phyloP scores from a whole-genome alignment of 2,329 filamentous ascomycete genomes.

The Hymenoscyphus fructigenus region DNA sequence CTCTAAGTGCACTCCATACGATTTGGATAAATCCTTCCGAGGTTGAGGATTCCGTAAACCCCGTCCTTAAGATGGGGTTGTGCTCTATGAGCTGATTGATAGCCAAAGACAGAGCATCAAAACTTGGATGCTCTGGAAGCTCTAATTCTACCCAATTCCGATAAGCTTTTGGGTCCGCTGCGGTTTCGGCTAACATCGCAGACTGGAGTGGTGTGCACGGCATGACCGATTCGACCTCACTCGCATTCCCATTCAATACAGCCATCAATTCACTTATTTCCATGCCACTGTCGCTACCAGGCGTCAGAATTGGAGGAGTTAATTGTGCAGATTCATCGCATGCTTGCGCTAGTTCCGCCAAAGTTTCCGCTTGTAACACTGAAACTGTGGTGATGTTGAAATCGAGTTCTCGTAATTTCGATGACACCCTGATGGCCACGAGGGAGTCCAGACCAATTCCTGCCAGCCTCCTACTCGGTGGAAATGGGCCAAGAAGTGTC shows the following conservation, averaged over 20 bases:
- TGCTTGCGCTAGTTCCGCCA: conserved; percentile 40
- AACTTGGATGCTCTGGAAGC: conserved; percentile 35
- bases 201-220: conserved; percentile 73
- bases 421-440: conserved; percentile 61
- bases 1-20: conserved; percentile 55
- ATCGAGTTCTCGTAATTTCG: conserved; percentile 57
- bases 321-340: conserved; percentile 31
- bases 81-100: conserved; percentile 49
- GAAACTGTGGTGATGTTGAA: conserved; percentile 57
- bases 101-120: conserved; percentile 46
- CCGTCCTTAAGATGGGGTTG: conserved; percentile 72
- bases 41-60: conserved; percentile 58
- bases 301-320: background rate
- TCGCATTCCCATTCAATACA: conserved; percentile 32
- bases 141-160: conserved; percentile 74
- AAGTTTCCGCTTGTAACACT: conserved; percentile 57
- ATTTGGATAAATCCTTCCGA: conserved; percentile 58
- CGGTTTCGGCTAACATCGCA: conserved; percentile 78
- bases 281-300: background rate
- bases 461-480: conserved; percentile 44
- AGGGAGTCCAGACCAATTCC: conserved; percentile 66
- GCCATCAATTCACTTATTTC: background rate
- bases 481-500: conserved; percentile 31
- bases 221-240: conserved; percentile 47
- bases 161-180: conserved; percentile 59